A percentile compares a stretch with the other conserved stretches of the same genome.
phyloP scores from a whole-genome alignment of 129 eudicot species.

The Flaveria trinervia region DNA sequence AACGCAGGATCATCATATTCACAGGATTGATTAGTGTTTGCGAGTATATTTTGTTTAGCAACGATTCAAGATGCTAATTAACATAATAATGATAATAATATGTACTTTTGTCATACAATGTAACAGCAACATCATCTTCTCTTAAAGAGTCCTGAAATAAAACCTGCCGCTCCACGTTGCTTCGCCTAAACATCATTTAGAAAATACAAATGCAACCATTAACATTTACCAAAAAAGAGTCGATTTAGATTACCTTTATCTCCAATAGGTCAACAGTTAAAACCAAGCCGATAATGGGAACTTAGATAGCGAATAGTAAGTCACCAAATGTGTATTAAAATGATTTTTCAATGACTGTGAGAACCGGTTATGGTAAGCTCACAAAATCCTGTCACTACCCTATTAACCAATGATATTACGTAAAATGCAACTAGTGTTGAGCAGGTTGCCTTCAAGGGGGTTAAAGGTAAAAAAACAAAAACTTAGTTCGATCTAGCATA shows the following conservation, averaged over 20 bases:
- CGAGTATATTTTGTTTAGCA: neutral
- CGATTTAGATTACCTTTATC: neutral
- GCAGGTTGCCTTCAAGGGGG: neutral
- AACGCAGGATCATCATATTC: neutral
- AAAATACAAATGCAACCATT: conserved; percentile 8
- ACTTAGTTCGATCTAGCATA: too few species aligned
- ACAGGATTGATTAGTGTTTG: neutral
- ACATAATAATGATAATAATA: neutral
- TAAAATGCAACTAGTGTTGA: too few species aligned
- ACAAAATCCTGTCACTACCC: too few species aligned
- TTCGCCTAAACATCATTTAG: conserved; percentile 49
- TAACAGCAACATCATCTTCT: conserved; percentile 41
- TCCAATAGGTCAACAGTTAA: neutral
- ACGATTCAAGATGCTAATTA: neutral
- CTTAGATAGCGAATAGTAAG: neutral
- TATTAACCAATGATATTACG: too few species aligned
- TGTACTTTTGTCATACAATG: neutral
- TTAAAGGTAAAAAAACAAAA: neutral
- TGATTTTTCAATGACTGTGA: too few species aligned
- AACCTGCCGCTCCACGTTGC: conserved; percentile 56
- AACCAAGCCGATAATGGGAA: neutral
- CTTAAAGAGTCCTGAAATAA: conserved; percentile 55
- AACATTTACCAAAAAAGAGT: neutral
- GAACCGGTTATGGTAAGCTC: too few species aligned
- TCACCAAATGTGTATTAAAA: too few species aligned